Base-by-base conservation (phyloP, 2,329 filamentous ascomycete species). In the Cordyceps javanica region DNA sequence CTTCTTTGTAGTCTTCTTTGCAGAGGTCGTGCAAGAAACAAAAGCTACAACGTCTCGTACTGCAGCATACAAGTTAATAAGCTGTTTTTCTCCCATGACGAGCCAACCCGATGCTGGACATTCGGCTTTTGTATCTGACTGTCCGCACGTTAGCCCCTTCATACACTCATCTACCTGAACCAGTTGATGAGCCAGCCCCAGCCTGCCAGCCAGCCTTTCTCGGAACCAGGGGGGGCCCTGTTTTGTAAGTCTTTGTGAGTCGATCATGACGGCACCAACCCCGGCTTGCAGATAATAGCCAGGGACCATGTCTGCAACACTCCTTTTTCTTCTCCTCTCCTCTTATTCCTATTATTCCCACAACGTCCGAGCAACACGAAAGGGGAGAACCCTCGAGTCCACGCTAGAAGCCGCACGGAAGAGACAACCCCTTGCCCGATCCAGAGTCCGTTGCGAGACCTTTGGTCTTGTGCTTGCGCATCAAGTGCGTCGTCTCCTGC, bases 401-500 rank as follows among this genome's bases (percentile, higher is more conserved):
- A n/a, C 25, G 38, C 51, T 54, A 44, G 50, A 53, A 53, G 38
- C 26, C 13, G 39, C 10, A 53, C 25, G 26, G 50, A 53, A 53
- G 26, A 53, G 34, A 39, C 36, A 30, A 13, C 14, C 1, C 21
- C n/a, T 28, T 21, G 16, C 46, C 36, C 25, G 30, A 52, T 14
- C 2, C 25, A 52, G 49, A 52, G 23, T 41, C 9, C 34, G 25
- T 23, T 44, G 51, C 38, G 28, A 54, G 51, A 54, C 38, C 36
- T 38, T 38, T n/a, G n/a, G 36, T 38, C 34, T 38, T 21, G 28
- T 28, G 9, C 9, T n/a, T 45, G 42, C n/a, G n/a, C n/a, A n/a
- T n/a, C n/a, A n/a, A n/a, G n/a, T n/a, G n/a, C n/a, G n/a, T n/a
- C n/a, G n/a, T n/a, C n/a, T n/a, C n/a, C n/a, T n/a, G n/a, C n/a